A percentile compares a stretch with the other conserved stretches of the same genome.
phyloP scores from a whole-genome alignment of 73 alveolate genomes.

The Stentor coeruleus region DNA sequence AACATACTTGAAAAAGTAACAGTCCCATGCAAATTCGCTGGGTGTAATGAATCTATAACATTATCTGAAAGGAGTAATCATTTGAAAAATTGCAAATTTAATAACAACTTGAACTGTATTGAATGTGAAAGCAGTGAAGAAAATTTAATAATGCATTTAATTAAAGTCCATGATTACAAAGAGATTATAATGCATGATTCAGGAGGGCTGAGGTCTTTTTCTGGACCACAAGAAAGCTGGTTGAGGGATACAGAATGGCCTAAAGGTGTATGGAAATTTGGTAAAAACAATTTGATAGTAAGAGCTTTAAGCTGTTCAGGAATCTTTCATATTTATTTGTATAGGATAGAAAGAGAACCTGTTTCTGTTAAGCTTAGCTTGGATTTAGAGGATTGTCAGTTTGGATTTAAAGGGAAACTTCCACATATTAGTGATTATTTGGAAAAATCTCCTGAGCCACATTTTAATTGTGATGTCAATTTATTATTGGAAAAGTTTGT shows the following conservation, averaged over 20 bases:
- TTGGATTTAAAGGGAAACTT: neutral
- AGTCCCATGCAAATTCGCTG: neutral
- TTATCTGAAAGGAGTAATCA: neutral
- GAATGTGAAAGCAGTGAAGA: neutral
- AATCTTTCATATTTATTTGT: neutral
- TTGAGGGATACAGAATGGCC: neutral
- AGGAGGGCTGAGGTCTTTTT: conserved; percentile 5
- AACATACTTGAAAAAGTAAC: neutral
- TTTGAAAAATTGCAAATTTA: neutral
- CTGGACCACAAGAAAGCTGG: neutral
- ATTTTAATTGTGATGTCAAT: neutral
- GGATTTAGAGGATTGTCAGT: neutral
- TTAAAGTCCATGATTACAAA: neutral
- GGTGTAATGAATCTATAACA: neutral
- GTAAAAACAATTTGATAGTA: neutral
- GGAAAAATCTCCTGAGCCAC: neutral
- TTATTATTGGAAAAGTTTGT: neutral
- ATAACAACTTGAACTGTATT: neutral
- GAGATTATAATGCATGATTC: neutral
- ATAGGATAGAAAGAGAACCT: neutral
- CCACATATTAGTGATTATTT: neutral
- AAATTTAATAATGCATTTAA: neutral
- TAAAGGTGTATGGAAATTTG: neutral
- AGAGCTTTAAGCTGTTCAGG: neutral
- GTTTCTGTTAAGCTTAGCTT: neutral